phyloP scores from a whole-genome alignment of 179 eudicot genomes.

The Beta macrorhiza region DNA sequence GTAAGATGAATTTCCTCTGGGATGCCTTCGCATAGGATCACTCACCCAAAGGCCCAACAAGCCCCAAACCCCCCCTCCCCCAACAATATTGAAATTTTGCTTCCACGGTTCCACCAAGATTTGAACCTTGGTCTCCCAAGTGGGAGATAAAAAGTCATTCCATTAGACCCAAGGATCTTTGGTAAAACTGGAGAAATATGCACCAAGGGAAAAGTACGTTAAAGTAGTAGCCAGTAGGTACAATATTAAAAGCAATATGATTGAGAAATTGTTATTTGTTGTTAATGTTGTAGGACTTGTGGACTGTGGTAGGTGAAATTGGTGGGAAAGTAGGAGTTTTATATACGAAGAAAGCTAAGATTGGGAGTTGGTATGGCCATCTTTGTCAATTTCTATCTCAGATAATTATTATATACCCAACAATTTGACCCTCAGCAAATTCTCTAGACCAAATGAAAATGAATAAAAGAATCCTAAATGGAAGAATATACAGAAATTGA shows the following conservation, averaged over 20 bases:
- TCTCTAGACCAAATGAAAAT: not conserved
- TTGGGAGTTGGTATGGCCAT: constrained; percentile 17
- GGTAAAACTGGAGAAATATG: too few species aligned
- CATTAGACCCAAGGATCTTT: too few species aligned
- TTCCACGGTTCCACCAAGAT: too few species aligned
- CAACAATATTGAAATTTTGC: too few species aligned
- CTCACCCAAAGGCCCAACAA: too few species aligned
- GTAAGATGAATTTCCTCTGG: too few species aligned
- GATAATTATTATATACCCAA: not conserved
- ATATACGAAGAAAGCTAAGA: not conserved
- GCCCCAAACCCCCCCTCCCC: too few species aligned
- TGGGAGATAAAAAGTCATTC: too few species aligned
- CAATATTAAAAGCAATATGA: not conserved
- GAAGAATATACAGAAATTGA: not conserved
- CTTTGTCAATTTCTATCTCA: not conserved
- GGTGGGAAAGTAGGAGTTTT: not conserved
- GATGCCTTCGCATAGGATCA: too few species aligned
- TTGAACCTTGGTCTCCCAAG: too few species aligned
- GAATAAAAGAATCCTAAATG: too few species aligned
- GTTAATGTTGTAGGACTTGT: too few species aligned
- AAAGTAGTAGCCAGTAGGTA: not conserved
- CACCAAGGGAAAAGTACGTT: not conserved
- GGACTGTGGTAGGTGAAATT: constrained; percentile 17
- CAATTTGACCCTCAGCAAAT: constrained; percentile 3
- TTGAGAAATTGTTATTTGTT: not conserved